Conservation (phyloP, 257 asterid species). For the Primulina tabacum region DNA sequence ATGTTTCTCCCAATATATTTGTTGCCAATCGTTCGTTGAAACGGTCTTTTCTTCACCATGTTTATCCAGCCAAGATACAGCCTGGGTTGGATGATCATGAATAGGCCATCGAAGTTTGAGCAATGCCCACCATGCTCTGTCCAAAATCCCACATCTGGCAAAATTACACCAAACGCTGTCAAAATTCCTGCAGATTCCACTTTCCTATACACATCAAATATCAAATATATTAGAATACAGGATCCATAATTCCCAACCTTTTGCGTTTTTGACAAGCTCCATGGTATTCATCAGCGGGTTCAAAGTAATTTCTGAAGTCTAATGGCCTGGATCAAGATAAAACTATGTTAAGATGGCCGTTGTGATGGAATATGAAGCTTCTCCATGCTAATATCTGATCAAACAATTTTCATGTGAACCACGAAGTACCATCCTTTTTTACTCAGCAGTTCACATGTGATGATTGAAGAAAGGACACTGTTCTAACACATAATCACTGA, state of each 20-base stretch:
- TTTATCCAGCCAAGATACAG: conserved; percentile 34
- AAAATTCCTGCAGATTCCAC: conserved; percentile 25
- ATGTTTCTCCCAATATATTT: conserved; percentile 83
- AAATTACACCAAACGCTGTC: conserved; percentile 19
- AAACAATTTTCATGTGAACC: conserved; percentile 2
- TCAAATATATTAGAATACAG: conserved; percentile 1
- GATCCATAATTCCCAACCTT: conserved; percentile 53
- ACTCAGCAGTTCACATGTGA: not conserved
- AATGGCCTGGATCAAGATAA: conserved; percentile 57
- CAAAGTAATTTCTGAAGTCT: conserved; percentile 35
- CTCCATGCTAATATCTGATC: conserved; percentile 13
- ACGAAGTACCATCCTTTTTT: not conserved
- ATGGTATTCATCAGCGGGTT: conserved; percentile 32
- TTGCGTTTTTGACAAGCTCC: conserved; percentile 61
- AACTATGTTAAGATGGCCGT: conserved; percentile 17
- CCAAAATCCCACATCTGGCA: conserved; percentile 49
- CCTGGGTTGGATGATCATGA: conserved; percentile 28
- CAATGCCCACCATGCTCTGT: conserved; percentile 52
- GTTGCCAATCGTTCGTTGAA: conserved; percentile 57
- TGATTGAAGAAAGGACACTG: not conserved
- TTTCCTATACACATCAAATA: conserved; percentile 3
- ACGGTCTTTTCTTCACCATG: conserved; percentile 35
- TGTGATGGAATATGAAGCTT: conserved; percentile 7
- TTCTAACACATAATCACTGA: not conserved
- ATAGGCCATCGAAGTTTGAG: conserved; percentile 71